Base-by-base conservation (phyloP, 805 yeast species). In the Citeromyces matritensis region DNA sequence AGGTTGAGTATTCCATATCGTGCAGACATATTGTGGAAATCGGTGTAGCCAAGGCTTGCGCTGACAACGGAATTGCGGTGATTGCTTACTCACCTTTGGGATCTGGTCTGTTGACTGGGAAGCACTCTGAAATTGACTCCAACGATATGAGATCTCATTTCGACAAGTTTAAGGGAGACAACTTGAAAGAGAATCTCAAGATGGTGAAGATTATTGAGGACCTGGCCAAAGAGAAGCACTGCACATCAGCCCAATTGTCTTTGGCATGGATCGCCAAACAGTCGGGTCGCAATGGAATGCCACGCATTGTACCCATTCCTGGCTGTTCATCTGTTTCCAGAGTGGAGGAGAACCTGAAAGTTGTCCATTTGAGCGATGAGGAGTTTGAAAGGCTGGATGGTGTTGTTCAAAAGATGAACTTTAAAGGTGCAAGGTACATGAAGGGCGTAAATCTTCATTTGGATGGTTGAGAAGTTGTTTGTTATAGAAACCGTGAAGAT, bases 71-170 rank as follows among this genome's bases (percentile, higher is more conserved):
- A 10, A 66, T 85, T 34, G 78, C 91, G 9, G 58, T 82, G 21
- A 59, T 82, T 35, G 81, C 85, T 15, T 85, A 85, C 53, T 78
- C 94, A 21, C 95, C 95, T 21, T 60, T 85, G 34, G 77, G 85
- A 7, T 65, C 81, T 43, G 95, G 95, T 1, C 57, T 76, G 37
- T 60, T 85, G 33, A 74, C 88, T 3, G 94, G 91, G 35, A 38
- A 44, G 23, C 42, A 53, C 13, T 43, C 50, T 0, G 74, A 69
- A 33, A 44, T 78, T 24, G 68, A 73, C 9, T 57, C 57, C 27
- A 75, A 68, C 27, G 88, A 79, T 43, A 35, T 72, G 33, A 60
- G 83, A 40, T 30, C 33, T 4, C 35, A 33, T 15, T 42, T 72
- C 29, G 85, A 73, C 32, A 63, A 76, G 42, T 81, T 80, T 55